Evolutionary conservation across 805 yeast genomes (phyloP), one percentile per base, ranked within the genome.

Genomic region (Candida namnaoensis): DNA sequence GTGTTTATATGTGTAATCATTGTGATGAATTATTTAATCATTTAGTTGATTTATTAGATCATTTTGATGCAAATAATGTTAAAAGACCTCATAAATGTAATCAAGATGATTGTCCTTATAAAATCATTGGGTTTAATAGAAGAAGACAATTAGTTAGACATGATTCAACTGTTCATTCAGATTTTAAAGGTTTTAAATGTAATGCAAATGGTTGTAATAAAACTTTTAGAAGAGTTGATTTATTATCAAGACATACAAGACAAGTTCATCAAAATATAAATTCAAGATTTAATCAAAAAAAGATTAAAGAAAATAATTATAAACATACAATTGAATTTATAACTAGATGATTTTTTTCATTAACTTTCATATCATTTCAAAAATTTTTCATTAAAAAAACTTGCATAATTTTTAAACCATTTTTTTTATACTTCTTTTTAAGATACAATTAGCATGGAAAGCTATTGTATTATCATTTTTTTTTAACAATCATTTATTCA

Each of bases 141-240:
- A 47, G 54, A 15, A 52, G 64, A 42, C 71, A 66, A 48, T 49
- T 65, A 41, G 50, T 51, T 30, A 52, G 71, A 5, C 71, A 66
- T 44, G 41, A 47, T 5, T 37, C 38, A 13, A 49, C 57, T 0
- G 54, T 56, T 7, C 60, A 56, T 37, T 47, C 39, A 45, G 52
- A 50, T 41, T 46, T 47, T 49, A 60, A 53, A 57, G 63, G 64
- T 15, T 86, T 86, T 54, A 59, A 58, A 24, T 91, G 99, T 56
- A 53, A 62, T 32, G 88, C 96, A 91, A 58, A 69, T 9, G 82
- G 75, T 4, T 91, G 99, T 60, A 73, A 71, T 19, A 74, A 95
- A 36, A 56, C 59, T 34, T 91, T 93, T 53, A 63, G 74, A 5
- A 61, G 54, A 44, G 44, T 48, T 37, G 71, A 66, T 39, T 54